Conservation (phyloP, 768 basidiomycete genomes). For the Gloeostereum incarnatum region DNA sequence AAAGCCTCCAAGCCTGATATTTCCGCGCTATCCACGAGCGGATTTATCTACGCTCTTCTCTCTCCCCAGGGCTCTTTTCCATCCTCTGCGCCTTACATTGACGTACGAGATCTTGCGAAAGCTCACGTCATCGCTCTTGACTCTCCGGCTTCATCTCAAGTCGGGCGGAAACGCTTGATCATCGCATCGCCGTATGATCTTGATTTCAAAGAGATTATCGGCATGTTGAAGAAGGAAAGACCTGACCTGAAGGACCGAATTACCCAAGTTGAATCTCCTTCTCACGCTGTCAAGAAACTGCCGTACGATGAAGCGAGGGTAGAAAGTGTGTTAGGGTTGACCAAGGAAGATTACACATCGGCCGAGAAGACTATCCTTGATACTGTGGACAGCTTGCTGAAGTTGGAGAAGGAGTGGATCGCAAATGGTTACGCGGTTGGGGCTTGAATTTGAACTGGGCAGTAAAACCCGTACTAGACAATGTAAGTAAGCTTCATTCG, state of each 20-base stretch:
- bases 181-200: not conserved
- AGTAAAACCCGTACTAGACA: too few species aligned
- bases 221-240: not conserved
- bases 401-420: constrained; percentile 2
- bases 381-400: constrained; percentile 1
- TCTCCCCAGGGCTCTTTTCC: constrained; percentile 3
- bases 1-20: not conserved
- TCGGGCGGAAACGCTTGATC: constrained; percentile 8
- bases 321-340: constrained; percentile 5
- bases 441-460: too few species aligned
- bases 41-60: constrained; percentile 1
- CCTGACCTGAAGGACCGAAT: not conserved
- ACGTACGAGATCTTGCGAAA: constrained; percentile 8
- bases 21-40: constrained; percentile 6
- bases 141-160: constrained; percentile 1
- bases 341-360: not conserved
- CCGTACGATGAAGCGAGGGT: constrained; percentile 1
- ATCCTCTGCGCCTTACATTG: not conserved
- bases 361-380: constrained; percentile 2
- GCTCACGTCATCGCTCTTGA: constrained; percentile 9
- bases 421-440: not conserved
- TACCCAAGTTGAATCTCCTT: constrained; percentile 7
- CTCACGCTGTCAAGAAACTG: not conserved
- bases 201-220: not conserved
- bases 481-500: too few species aligned